Base-by-base conservation (phyloP, 176 grass and related monocot species). In the Chloris gayana region DNA sequence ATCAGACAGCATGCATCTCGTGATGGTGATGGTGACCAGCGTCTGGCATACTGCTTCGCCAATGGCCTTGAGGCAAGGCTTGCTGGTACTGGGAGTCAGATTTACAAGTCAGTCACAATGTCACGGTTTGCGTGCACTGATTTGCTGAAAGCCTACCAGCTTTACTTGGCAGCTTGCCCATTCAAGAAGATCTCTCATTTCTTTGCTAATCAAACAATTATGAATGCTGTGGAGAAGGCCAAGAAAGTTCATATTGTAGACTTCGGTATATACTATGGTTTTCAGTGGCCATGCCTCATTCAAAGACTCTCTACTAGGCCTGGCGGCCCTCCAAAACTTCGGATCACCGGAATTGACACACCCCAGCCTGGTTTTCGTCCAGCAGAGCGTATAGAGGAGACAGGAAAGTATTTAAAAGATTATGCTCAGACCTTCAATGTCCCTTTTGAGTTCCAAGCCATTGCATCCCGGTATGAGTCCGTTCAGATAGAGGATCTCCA, bases 161-260 rank as follows among this genome's bases (percentile, higher is more conserved):
- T 99, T 4, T 99, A 99, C 60, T 69, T 93, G 54, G 88, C 92
- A 3, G 92, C 90, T 21, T 85, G 88, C 78, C 96, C 96, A 53
- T 93, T 99, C 86, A 99, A 95, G 87, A 99, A 99, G 62, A 89
- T 99, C 34, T 93, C 88, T 8, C 90, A 99, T 75, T 99, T 91
- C 84, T 99, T 95, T 84, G 88, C 96, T 61, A 95, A 85, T 81
- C 96, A 99, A 87, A 99, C 92, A 41, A 93, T 89, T 72, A 1
- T 99, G 66, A 78, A 99, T 91, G 88, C 84, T 6, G 84, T 69
- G 39, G 70, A 87, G 85, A 99, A 93, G 65, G 90, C 86, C 22
- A 88, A 75, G 58, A 89, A 83, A 74, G 81, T 99, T 83, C 96
- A 95, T 80, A 99, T 99, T 35, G 82, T 99, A 2, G 96, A 99